phyloP scores from a whole-genome alignment of 2,329 filamentous ascomycete genomes.

The Fusarium abutilonis region DNA sequence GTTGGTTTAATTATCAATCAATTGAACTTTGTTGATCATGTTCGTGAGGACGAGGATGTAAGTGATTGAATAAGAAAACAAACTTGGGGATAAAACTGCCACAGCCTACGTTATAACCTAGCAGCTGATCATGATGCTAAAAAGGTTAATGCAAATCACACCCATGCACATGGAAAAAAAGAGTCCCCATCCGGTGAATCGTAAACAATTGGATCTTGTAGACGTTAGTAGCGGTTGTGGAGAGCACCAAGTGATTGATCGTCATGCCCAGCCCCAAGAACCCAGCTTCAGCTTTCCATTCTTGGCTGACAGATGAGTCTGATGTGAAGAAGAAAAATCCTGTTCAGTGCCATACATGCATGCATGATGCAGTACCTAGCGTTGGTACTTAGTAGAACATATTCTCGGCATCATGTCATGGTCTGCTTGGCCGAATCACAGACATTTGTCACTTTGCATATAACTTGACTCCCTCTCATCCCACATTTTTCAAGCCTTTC shows the following conservation, averaged over 20 bases:
- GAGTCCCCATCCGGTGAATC: not conserved
- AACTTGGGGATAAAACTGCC: no score
- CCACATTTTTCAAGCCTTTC: not conserved
- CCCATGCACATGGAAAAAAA: not conserved
- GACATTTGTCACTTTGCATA: slow-evolving; percentile 1
- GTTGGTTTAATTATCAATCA: not conserved
- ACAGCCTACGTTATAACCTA: not conserved
- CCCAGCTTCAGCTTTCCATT: slow-evolving; percentile 25
- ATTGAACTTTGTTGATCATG: not conserved
- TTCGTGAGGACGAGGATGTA: not conserved
- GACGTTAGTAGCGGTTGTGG: not conserved
- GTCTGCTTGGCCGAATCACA: slow-evolving; percentile 25
- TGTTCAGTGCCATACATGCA: slow-evolving; percentile 6
- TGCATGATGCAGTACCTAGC: no score
- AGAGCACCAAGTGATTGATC: slow-evolving; percentile 12
- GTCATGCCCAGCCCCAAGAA: slow-evolving; percentile 10
- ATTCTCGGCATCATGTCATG: slow-evolving; percentile 29
- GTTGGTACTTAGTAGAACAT: no score
- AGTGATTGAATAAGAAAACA: no score
- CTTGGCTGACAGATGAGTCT: slow-evolving; percentile 23
- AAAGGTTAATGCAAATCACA: not conserved
- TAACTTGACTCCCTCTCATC: slow-evolving; percentile 11
- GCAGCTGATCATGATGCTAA: slow-evolving; percentile 11
- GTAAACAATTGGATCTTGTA: not conserved
- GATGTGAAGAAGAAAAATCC: slow-evolving; percentile 24